Evolutionary conservation across 1,284 basidiomycete genomes (phyloP), one percentile per base, ranked within the genome.

Genomic region (Earliella scabrosa): DNA sequence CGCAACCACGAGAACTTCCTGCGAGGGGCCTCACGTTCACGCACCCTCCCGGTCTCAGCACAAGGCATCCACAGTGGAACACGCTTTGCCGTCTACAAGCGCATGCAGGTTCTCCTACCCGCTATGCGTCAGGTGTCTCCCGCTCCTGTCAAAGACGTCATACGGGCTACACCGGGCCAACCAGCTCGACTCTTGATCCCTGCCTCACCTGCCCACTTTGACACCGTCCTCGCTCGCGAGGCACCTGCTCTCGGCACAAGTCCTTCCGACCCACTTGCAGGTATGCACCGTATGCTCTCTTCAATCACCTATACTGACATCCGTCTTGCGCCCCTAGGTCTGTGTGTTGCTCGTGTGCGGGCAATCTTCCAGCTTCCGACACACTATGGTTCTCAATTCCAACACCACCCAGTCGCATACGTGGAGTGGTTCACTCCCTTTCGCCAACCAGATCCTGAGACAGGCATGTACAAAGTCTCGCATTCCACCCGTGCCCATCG

Each of bases 401-500:
- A 26, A 13, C 38, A 54, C n/a, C n/a, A n/a, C 11, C 58, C 60
- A 1, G 48, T 66, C 2, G 65, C 64, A 8, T 69, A 64, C 36
- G 56, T 69, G 14, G 60, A 70, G 39, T 69, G 66, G 65, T 68
- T 66, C 53, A 63, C 61, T 3, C 53, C 62, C n/a, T 53, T 66
- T n/a, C 53, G 27, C 9, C 29, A n/a, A 4, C 52, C 23, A 9
- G 60, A 60, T 26, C 20, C 44, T 1, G 39, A 45, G 18, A 41
- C 51, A 2, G 56, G 60, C 2, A 65, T 66, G 65, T 61, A 35
- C 45, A 27, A 26, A 7, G 43, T 65, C 10, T 54, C 60, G 4
- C 53, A 38, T 16, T 66, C 65, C 3, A 63, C 58, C 14, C 58
- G 52, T 5, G 45, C 47, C 14, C 50, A 51, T 35, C 39, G 32